Base-by-base conservation (phyloP, 352 stramenopile genomes). In the Thalassiosira delicatula region DNA sequence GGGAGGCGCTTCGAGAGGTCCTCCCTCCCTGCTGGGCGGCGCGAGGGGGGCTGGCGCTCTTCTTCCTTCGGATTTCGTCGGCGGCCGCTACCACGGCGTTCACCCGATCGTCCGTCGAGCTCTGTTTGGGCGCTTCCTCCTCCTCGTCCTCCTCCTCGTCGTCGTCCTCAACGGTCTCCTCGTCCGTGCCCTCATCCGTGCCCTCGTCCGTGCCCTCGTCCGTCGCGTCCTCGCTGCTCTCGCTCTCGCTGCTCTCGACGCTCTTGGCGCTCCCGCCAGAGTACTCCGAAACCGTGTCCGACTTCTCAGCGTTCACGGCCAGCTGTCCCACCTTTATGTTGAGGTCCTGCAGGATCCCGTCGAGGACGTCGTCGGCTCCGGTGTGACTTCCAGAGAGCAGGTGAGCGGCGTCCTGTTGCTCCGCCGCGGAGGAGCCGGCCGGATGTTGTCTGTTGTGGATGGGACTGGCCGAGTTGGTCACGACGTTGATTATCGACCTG, bases 51-150 rank as follows among this genome's bases (percentile, higher is more conserved):
- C 25, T 46, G 21, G n/a, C n/a, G n/a, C 49, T 72, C 42, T 72
- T 79, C 46, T 76, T 76, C 44, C 19, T 63, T 17, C 67, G 33
- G 19, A 72, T 81, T 70, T 72, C 72, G 21, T 81, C 72, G 37
- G 72, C 62, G 27, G 72, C 72, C n/a, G 72, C 54, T 32, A 74
- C 27, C 9, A 68, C 72, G 0, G 37, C 60, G 37, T 32, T 37
- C 32, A 71, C 60, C 19, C 49, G 35, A 25, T 57, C 57, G 46
- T 23, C 70, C 21, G 60, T 42, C 21, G 66, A n/a, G n/a, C n/a
- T n/a, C n/a, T 54, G 62, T 23, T 51, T 56, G 7, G 33, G 17
- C 29, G 0, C 37, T 71, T 59, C 40, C 56, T 33, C 9, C 2
- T 3, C n/a, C 32, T 63, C 59, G 17, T 32, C 51, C 9, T 70